A percentile compares a stretch with the other conserved stretches of the same genome.
Evolutionary conservation across 257 asterid species (phyloP).

Genomic region (Petunia axillaris): DNA sequence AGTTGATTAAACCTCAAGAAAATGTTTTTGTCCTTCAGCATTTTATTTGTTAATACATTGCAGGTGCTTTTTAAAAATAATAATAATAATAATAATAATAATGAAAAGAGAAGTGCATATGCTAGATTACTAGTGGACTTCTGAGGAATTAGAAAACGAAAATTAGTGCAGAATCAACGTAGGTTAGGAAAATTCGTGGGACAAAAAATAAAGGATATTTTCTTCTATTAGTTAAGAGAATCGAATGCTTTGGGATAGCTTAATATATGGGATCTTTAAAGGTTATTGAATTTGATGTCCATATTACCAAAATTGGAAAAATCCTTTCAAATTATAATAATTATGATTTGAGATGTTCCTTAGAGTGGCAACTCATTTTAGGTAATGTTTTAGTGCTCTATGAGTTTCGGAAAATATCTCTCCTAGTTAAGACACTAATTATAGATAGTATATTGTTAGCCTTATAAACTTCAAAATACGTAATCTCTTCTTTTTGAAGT

Average conservation of each 20-base stretch:
- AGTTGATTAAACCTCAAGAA: too few relatives aligned
- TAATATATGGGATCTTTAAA: background rate
- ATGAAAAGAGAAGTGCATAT: background rate
- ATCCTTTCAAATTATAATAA: background rate
- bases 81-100: too few relatives aligned
- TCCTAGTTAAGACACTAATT: background rate
- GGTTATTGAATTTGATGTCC: background rate
- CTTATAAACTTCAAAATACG: background rate
- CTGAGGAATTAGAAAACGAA: background rate
- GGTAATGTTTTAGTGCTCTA: background rate
- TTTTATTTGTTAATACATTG: too few relatives aligned
- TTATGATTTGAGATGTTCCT: background rate
- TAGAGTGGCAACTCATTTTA: background rate
- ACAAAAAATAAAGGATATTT: background rate
- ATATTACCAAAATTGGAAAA: constrained; percentile 1
- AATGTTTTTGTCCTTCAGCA: too few relatives aligned
- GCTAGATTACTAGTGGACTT: background rate
- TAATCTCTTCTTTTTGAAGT: background rate
- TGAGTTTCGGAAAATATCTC: background rate
- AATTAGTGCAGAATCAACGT: background rate
- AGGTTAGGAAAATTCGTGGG: background rate
- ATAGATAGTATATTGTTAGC: too few relatives aligned
- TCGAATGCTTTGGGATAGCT: background rate
- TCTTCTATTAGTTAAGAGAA: background rate
- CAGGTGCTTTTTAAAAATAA: too few relatives aligned